Evolutionary conservation across 306 rosid genomes (phyloP).

Genomic region (Lathyrus tuberosus): DNA sequence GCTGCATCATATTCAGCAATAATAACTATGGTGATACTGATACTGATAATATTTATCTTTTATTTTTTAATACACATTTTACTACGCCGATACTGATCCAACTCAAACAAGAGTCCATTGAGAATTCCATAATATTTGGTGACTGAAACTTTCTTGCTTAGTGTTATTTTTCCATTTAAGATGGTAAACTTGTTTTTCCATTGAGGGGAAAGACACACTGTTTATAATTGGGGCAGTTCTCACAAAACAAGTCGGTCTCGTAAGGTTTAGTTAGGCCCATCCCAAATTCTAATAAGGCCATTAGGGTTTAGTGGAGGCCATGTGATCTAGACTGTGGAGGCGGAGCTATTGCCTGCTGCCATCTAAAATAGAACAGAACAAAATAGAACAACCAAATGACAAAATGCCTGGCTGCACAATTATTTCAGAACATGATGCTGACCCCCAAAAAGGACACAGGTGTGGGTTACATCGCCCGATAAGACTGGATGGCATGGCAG

Average conservation of each 20-base stretch:
- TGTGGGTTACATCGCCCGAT: background rate
- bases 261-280: too few relatives aligned
- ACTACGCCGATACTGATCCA: too few relatives aligned
- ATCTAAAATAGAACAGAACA: background rate
- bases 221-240: too few relatives aligned
- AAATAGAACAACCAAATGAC: background rate
- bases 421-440: background rate
- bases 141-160: too few relatives aligned
- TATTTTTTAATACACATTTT: too few relatives aligned
- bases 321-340: background rate
- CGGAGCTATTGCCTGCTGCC: background rate
- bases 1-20: constrained; percentile 7
- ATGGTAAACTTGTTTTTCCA: background rate
- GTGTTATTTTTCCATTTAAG: background rate
- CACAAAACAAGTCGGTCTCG: too few relatives aligned
- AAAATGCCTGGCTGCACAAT: background rate
- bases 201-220: background rate
- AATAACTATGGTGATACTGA: background rate
- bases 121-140: too few relatives aligned
- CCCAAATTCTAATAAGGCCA: background rate
- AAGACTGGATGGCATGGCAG: background rate
- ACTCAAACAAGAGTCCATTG: too few relatives aligned
- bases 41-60: too few relatives aligned
- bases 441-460: background rate
- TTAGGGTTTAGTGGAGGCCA: background rate